Evolutionary conservation across 352 stramenopile species (phyloP).

Genomic region (Pythium rhizo-oryzae): DNA sequence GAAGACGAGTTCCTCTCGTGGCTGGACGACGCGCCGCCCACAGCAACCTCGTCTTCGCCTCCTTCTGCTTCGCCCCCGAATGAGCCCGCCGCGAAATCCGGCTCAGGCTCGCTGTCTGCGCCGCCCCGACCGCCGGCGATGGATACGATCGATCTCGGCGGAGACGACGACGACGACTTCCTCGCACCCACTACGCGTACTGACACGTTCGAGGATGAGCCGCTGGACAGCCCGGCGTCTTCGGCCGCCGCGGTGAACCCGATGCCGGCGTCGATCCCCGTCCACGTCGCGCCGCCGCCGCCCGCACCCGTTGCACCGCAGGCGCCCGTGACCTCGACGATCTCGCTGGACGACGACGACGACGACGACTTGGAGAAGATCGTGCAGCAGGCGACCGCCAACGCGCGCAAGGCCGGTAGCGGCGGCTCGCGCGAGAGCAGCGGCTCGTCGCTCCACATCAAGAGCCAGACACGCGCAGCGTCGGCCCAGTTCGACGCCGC

Average conservation of each 20-base stretch:
- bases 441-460: slow-evolving; percentile 61
- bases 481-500: slow-evolving; percentile 31
- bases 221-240: slow-evolving; percentile 25
- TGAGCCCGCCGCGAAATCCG: neutral
- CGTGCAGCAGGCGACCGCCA: slow-evolving; percentile 37
- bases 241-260: slow-evolving; percentile 12
- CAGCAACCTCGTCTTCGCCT: neutral
- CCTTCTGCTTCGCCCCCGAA: neutral
- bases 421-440: slow-evolving; percentile 54
- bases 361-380: slow-evolving; percentile 68
- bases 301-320: no score
- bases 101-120: neutral
- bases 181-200: slow-evolving; percentile 1
- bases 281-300: slow-evolving; percentile 17
- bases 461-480: slow-evolving; percentile 45
- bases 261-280: slow-evolving; percentile 20
- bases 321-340: slow-evolving; percentile 16
- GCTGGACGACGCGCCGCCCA: slow-evolving; percentile 56
- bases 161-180: slow-evolving; percentile 29
- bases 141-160: slow-evolving; percentile 28
- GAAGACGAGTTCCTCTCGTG: slow-evolving; percentile 79
- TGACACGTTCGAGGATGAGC: slow-evolving; percentile 10
- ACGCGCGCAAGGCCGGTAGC: slow-evolving; percentile 40
- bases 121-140: slow-evolving; percentile 14
- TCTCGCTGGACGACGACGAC: slow-evolving; percentile 44